phyloP scores from a whole-genome alignment of 2,329 filamentous ascomycete species.

The Aureobasidium namibiae region DNA sequence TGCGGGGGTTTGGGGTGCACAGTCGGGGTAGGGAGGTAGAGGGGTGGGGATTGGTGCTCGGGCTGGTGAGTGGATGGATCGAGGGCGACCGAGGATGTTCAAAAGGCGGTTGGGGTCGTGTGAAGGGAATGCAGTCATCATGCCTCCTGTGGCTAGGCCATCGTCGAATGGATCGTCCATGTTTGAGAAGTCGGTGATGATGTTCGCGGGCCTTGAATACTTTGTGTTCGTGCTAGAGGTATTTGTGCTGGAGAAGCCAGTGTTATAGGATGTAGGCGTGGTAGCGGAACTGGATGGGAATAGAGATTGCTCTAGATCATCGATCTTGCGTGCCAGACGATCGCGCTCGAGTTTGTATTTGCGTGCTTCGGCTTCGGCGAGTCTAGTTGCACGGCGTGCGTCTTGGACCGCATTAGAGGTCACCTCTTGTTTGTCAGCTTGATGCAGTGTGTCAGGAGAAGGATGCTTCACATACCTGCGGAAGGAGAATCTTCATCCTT shows the following conservation, averaged over 20 bases:
- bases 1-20: not conserved
- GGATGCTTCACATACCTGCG: not conserved
- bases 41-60: not conserved
- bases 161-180: not conserved
- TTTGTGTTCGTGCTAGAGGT: not conserved
- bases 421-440: not conserved
- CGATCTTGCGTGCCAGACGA: not conserved
- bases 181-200: not conserved
- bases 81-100: not conserved
- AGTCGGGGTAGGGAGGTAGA: not conserved
- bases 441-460: not conserved
- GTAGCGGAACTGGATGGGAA: not conserved
- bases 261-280: not conserved
- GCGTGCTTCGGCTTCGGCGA: not conserved
- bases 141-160: not conserved
- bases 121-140: not conserved
- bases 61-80: not conserved
- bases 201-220: not conserved
- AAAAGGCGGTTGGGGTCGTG: not conserved
- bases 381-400: not conserved
- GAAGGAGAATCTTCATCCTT: not conserved
- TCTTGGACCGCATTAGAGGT: not conserved
- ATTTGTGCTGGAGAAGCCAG: not conserved
- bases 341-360: not conserved
- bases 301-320: not conserved